A percentile compares a stretch with the other conserved stretches of the same genome.
phyloP scores from a whole-genome alignment of 2,329 filamentous ascomycete genomes.

The Exophiala lecanii-corni region DNA sequence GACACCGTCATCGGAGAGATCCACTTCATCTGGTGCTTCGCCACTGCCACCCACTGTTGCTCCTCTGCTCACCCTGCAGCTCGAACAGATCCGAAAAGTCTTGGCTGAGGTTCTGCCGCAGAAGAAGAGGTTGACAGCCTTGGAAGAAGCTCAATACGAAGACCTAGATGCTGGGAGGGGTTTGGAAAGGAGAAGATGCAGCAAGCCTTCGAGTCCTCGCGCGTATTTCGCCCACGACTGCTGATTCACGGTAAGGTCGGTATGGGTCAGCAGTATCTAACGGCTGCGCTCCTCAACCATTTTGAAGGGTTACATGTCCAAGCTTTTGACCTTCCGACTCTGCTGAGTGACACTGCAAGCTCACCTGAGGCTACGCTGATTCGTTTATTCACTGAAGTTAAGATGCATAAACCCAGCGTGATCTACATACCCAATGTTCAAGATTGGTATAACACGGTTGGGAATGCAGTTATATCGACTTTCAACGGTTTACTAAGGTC shows the following conservation, averaged over 20 bases:
- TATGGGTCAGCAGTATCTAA: constrained; percentile 91
- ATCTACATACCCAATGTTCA: constrained; percentile 92
- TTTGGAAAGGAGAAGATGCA: constrained; percentile 77
- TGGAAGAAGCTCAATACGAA: constrained; percentile 91
- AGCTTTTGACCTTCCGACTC: constrained; percentile 82
- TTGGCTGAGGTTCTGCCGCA: constrained; percentile 76
- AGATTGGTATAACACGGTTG: constrained; percentile 73
- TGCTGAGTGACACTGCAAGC: constrained; percentile 76
- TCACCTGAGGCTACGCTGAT: constrained; percentile 84
- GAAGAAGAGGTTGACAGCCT: constrained; percentile 78
- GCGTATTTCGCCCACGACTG: constrained; percentile 82
- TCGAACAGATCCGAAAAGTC: constrained; percentile 63
- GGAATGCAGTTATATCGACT: constrained; percentile 63
- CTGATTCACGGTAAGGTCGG: constrained; percentile 76
- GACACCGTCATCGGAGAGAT: constrained; percentile 88
- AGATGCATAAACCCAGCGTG: constrained; percentile 89
- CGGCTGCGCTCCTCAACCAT: constrained; percentile 78
- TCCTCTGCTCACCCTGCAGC: constrained; percentile 70
- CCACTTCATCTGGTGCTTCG: constrained; percentile 75
- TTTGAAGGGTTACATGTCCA: constrained; percentile 94
- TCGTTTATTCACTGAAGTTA: constrained; percentile 84
- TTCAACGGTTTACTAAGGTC: constrained; percentile 78
- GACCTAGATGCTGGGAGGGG: constrained; percentile 76
- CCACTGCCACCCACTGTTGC: constrained; percentile 75
- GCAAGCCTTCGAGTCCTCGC: constrained; percentile 77